Percentiles rank a stretch among this genome's conserved stretches.
These are phyloP conservation scores for Aspergillus incahuasiensis DNA, from an alignment of 495 filamentous ascomycete genomes.

Conservation along the genomic window DNA sequence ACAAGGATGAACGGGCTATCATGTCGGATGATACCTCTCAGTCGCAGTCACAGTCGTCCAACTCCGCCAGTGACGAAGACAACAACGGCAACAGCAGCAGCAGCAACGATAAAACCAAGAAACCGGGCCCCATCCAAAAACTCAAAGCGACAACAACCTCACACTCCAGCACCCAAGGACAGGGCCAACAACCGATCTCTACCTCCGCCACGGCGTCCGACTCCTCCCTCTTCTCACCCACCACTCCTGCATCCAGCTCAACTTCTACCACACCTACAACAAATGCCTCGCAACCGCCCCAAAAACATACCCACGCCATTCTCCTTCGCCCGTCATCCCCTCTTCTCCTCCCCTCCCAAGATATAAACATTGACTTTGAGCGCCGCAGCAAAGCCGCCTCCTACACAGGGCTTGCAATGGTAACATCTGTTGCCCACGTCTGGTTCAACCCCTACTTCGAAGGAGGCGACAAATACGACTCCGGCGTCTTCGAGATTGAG, in stretches of 20 bases:
- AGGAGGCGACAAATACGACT: constrained; percentile 60
- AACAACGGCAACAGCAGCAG: constrained; percentile 3
- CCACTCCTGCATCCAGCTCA: constrained; percentile 9
- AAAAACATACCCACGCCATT: constrained; percentile 42
- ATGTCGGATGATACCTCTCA: constrained; percentile 45
- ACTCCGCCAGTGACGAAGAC: background rate
- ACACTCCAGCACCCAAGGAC: background rate
- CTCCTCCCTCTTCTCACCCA: constrained; percentile 5
- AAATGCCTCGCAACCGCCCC: constrained; percentile 14
- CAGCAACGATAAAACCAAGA: constrained; percentile 1
- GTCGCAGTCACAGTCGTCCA: background rate
- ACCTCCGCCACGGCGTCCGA: constrained; percentile 11
- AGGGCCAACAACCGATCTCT: constrained; percentile 5
- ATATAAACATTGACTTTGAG: constrained; percentile 88
- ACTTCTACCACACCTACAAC: constrained; percentile 4
- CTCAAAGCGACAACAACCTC: background rate
- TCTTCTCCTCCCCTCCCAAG: constrained; percentile 69
- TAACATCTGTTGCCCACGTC: constrained; percentile 86
- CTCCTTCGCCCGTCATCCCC: constrained; percentile 68
- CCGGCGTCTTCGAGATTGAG: constrained; percentile 58
- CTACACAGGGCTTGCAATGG: constrained; percentile 74
- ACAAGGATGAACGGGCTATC: constrained; percentile 64
- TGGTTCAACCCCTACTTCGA: constrained; percentile 98
- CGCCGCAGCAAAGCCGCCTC: constrained; percentile 70
- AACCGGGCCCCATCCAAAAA: background rate